Conservation (phyloP, 2,329 filamentous ascomycete species). For the Nannizzia gypsea region DNA sequence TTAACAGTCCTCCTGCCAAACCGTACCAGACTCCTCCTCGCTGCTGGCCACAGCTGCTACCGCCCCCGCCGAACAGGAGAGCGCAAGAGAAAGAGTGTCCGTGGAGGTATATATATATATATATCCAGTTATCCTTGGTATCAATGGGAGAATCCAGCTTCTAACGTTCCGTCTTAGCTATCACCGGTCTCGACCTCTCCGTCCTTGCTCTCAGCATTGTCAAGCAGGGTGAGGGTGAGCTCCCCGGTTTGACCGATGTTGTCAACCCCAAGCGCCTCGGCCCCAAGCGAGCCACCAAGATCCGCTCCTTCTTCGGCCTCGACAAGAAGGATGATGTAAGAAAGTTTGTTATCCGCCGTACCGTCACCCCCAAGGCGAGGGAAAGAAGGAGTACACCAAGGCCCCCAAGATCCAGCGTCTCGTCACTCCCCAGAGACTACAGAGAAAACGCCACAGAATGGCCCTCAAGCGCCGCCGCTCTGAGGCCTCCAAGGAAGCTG, state of each 20-base stretch:
- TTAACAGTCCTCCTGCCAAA: constrained; percentile 67
- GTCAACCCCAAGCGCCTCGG: constrained; percentile 98
- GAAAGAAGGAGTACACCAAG: constrained; percentile 98
- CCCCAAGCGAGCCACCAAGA: constrained; percentile 99
- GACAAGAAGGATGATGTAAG: constrained; percentile 99
- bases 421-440: constrained; percentile 97
- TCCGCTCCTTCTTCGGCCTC: constrained; percentile 98
- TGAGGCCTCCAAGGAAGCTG: constrained; percentile 97
- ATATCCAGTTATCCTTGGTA: constrained; percentile 5
- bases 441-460: constrained; percentile 98
- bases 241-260: constrained; percentile 93
- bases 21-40: constrained; percentile 93
- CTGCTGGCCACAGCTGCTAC: constrained; percentile 97
- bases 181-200: constrained; percentile 88
- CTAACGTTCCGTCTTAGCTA: constrained; percentile 46
- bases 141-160: neutral
- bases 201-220: constrained; percentile 90
- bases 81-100: constrained; percentile 98
- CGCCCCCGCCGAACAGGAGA: constrained; percentile 93
- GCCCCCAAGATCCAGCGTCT: constrained; percentile 99
- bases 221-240: constrained; percentile 92
- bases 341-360: constrained; percentile 99
- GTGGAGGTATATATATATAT: constrained; percentile 51
- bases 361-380: constrained; percentile 94
- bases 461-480: constrained; percentile 97